Evolutionary conservation across 2,329 filamentous ascomycete genomes (phyloP), one percentile per base, ranked within the genome.

Genomic region (Aspergillus unguis): DNA sequence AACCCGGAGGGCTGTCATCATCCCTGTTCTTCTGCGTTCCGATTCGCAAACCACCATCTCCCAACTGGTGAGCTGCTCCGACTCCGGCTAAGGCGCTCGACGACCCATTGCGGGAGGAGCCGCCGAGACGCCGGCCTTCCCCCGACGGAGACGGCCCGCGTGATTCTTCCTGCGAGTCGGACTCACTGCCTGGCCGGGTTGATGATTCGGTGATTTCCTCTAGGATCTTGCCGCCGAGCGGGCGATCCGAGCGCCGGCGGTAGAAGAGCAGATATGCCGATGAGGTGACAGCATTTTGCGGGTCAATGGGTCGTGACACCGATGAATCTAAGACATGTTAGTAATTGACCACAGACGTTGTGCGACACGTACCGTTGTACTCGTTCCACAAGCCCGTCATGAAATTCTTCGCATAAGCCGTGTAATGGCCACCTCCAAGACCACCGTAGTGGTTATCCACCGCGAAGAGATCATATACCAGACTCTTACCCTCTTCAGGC

Each of bases 381-480:
- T 95, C 89, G 70, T 96, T 96, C 94, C 94, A 99, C 70, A 88
- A 80, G 52, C 82, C 82, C 65, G 95, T 90, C 55, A 88, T 79
- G 71, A 96, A 96, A 70, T 96, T 97, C 76, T 90, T 92, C 36
- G 91, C 92, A 70, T 86, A 92, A 28, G 94, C 94, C 23, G 92
- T 97, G 75, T 99, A 99, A 71, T 99, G 94, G 1, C 94, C 94
- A 38, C 94, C 94, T 54, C 91, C 91, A 35, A 99, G 82, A 29
- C 91, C 90, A 55, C 94, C 94, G 68, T 88, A 96, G 71, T 99
- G 94, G 67, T 96, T 92, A 71, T 99, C 94, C 1, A 99, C 91
- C 10, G 87, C 94, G 66, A 99, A 94, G 31, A 99, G 78, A 69
- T 99, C 94, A 66, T 96, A 99, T 8, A 92, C 78, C 65, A 94